Evolutionary conservation across 768 basidiomycete species (phyloP).

Genomic region (Imleria badia): DNA sequence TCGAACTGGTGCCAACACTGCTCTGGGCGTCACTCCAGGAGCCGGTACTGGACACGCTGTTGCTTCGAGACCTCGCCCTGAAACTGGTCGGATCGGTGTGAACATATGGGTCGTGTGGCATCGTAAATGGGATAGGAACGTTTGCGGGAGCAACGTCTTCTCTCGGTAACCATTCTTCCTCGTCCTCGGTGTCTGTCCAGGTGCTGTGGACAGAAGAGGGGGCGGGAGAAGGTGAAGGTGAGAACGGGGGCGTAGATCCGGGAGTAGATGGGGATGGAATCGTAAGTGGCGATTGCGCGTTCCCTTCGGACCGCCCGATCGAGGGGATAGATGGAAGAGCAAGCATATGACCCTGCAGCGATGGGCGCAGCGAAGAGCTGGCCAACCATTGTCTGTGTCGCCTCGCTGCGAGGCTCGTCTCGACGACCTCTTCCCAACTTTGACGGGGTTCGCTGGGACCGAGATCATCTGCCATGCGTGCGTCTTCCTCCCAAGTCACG

Average conservation of each 20-base stretch:
- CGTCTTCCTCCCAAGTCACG: conserved; percentile 15
- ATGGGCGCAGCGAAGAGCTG: conserved; percentile 1
- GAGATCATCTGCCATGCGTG: conserved; percentile 6
- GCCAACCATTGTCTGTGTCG: not conserved
- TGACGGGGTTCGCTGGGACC: not conserved
- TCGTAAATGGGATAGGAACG: not conserved
- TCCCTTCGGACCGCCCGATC: conserved; percentile 15
- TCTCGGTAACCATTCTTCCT: conserved; percentile 5
- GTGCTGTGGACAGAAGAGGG: conserved; percentile 5
- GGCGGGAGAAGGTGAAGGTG: conserved; percentile 17
- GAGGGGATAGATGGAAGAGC: conserved; percentile 33
- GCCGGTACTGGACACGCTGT: conserved; percentile 12
- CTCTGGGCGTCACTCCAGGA: conserved; percentile 32
- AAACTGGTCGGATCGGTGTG: not conserved
- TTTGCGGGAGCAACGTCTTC: not conserved
- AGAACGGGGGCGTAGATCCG: conserved; percentile 11
- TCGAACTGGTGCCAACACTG: conserved; percentile 3
- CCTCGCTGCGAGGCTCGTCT: conserved; percentile 7
- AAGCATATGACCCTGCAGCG: conserved; percentile 5
- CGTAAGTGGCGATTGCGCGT: conserved; percentile 26
- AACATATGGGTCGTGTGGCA: not conserved
- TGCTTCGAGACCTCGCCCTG: conserved; percentile 9
- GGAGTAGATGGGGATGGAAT: conserved; percentile 21
- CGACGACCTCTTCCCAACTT: conserved; percentile 18
- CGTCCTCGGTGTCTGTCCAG: conserved; percentile 15